phyloP scores from a whole-genome alignment of 2,329 filamentous ascomycete species.

The Beauveria pseudobassiana region DNA sequence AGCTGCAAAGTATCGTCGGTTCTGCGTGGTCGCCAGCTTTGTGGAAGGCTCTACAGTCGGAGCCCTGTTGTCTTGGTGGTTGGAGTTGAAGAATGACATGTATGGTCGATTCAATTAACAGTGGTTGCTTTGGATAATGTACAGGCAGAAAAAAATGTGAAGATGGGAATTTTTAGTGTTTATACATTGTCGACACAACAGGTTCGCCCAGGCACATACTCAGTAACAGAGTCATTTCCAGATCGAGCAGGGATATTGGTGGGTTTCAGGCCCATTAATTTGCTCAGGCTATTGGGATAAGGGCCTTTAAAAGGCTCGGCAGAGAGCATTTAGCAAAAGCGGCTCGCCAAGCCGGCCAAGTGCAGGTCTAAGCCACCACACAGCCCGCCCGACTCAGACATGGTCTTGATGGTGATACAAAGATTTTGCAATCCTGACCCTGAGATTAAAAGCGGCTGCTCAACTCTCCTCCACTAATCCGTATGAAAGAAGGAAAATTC shows the following conservation, averaged over 20 bases:
- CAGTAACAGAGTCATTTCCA: too few relatives aligned
- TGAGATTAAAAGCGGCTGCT: too few relatives aligned
- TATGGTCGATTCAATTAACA: background rate
- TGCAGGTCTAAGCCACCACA: conserved; percentile 8
- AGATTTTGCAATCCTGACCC: too few relatives aligned
- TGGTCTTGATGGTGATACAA: background rate
- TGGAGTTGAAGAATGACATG: conserved; percentile 1
- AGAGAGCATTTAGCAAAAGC: background rate
- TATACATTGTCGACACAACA: background rate
- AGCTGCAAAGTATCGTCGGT: conserved; percentile 10
- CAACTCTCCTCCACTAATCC: too few relatives aligned
- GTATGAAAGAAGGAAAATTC: background rate
- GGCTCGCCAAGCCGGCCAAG: background rate
- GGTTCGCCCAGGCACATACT: too few relatives aligned
- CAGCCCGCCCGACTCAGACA: background rate
- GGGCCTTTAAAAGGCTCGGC: background rate
- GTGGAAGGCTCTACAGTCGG: conserved; percentile 8
- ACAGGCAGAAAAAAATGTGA: background rate
- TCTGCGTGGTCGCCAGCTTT: conserved; percentile 10
- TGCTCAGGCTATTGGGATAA: too few relatives aligned
- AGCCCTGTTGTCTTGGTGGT: conserved; percentile 4
- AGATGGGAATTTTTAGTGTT: background rate
- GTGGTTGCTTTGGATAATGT: background rate
- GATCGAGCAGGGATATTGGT: too few relatives aligned
- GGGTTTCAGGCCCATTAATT: background rate